Evolutionary conservation across 2,329 filamentous ascomycete genomes (phyloP).

Genomic region (Massarina eburnea): DNA sequence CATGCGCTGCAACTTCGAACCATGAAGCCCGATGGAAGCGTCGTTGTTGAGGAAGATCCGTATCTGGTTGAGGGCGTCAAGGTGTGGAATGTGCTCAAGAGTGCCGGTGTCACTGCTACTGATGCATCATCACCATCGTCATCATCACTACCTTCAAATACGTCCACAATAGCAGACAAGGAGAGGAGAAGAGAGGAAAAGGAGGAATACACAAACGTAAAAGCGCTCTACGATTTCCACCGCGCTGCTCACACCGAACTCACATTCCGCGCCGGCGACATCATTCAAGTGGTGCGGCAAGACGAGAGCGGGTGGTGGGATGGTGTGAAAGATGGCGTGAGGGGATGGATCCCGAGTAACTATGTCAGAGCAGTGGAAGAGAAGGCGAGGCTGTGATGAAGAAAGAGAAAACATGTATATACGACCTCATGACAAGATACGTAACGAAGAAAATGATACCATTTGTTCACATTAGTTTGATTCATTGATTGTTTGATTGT

Average conservation of each 20-base stretch:
- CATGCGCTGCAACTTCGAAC: constrained; percentile 45
- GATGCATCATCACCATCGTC: background rate
- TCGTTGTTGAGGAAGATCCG: constrained; percentile 51
- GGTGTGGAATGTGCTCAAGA: constrained; percentile 50
- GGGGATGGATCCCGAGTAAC: constrained; percentile 8
- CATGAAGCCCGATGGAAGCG: constrained; percentile 48
- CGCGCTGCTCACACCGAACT: background rate
- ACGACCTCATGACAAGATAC: background rate
- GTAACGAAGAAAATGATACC: background rate
- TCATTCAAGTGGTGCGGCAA: background rate
- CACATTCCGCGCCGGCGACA: background rate
- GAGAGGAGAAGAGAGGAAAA: background rate
- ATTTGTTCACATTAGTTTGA: too few species aligned
- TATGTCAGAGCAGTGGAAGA: background rate
- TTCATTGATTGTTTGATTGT: too few species aligned
- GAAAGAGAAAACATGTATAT: background rate
- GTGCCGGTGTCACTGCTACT: constrained; percentile 17
- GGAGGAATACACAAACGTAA: background rate
- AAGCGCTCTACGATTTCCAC: constrained; percentile 5
- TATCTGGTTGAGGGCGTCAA: constrained; percentile 50
- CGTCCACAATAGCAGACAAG: background rate
- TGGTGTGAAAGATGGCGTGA: constrained; percentile 1
- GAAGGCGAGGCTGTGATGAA: background rate
- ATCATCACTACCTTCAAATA: background rate
- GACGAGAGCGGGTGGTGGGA: constrained; percentile 5